phyloP scores from a whole-genome alignment of 108 stramenopile genomes.

The Ochromonas danica region DNA sequence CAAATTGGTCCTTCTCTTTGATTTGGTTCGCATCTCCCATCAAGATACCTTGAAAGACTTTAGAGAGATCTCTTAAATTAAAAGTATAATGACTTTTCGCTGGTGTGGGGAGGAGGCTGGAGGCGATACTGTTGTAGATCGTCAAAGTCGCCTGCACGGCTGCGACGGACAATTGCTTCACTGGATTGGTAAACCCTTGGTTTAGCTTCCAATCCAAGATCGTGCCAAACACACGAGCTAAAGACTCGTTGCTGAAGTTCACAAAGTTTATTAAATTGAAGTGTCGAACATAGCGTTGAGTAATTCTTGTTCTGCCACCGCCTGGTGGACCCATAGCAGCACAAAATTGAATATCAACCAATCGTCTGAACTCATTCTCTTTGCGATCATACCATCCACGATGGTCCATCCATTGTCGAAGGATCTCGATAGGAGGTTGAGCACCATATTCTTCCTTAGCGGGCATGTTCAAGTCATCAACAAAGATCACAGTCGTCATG shows the following conservation, averaged over 20 bases:
- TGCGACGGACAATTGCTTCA: conserved; percentile 44
- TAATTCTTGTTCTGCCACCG: conserved; percentile 63
- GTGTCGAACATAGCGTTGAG: conserved; percentile 66
- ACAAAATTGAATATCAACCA: conserved; percentile 64
- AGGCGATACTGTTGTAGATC: conserved; percentile 58
- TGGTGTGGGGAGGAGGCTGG: conserved; percentile 61
- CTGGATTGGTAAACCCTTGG: conserved; percentile 45
- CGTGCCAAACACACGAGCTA: conserved; percentile 58
- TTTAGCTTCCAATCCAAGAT: conserved; percentile 60
- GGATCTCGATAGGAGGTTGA: conserved; percentile 68
- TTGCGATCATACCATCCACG: conserved; percentile 67
- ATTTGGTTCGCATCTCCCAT: conserved; percentile 51
- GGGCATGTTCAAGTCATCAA: conserved; percentile 74
- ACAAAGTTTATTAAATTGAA: conserved; percentile 63
- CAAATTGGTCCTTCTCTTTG: conserved; percentile 49
- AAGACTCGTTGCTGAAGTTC: conserved; percentile 52
- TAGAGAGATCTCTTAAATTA: conserved; percentile 65
- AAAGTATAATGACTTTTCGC: conserved; percentile 69
- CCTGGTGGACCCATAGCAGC: conserved; percentile 69
- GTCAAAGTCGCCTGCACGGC: conserved; percentile 56
- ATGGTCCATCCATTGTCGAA: conserved; percentile 70
- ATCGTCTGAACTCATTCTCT: conserved; percentile 57
- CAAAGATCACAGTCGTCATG: conserved; percentile 58
- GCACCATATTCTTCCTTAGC: conserved; percentile 70
- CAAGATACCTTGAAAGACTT: conserved; percentile 66